Percentiles rank a stretch among this genome's conserved stretches.
phyloP scores from a whole-genome alignment of 768 basidiomycete species.

The Suillus subaureus region DNA sequence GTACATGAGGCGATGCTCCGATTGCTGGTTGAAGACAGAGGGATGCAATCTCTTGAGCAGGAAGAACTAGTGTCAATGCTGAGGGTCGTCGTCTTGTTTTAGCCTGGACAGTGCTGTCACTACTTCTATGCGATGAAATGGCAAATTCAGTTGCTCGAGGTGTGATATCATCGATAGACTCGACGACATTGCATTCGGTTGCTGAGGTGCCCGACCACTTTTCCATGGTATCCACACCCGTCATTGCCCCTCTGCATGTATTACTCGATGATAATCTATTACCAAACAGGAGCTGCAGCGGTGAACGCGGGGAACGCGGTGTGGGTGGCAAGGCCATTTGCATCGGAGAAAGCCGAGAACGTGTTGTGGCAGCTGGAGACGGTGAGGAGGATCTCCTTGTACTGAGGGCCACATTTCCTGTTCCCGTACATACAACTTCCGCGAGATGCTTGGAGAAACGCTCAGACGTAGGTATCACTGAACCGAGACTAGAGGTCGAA shows the following conservation, averaged over 20 bases:
- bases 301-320: constrained; percentile 11
- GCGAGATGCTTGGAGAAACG: constrained; percentile 22
- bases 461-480: constrained; percentile 28
- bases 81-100: constrained; percentile 15
- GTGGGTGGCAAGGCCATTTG: constrained; percentile 6
- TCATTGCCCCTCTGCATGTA: background rate
- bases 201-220: constrained; percentile 10
- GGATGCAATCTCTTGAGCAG: constrained; percentile 7
- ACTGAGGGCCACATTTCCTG: constrained; percentile 1
- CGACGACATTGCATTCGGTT: constrained; percentile 12
- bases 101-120: constrained; percentile 6
- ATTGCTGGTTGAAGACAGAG: constrained; percentile 22
- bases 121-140: background rate
- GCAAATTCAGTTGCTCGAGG: constrained; percentile 25
- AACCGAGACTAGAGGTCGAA: constrained; percentile 34
- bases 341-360: constrained; percentile 4
- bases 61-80: constrained; percentile 19
- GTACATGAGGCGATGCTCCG: constrained; percentile 21
- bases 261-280: constrained; percentile 9
- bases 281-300: constrained; percentile 13
- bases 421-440: constrained; percentile 12
- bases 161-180: constrained; percentile 24
- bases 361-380: constrained; percentile 14
- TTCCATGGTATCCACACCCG: constrained; percentile 8
- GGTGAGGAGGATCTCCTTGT: constrained; percentile 4